Conservation (phyloP, 805 yeast species). For the Maudiozyma barnettii region DNA sequence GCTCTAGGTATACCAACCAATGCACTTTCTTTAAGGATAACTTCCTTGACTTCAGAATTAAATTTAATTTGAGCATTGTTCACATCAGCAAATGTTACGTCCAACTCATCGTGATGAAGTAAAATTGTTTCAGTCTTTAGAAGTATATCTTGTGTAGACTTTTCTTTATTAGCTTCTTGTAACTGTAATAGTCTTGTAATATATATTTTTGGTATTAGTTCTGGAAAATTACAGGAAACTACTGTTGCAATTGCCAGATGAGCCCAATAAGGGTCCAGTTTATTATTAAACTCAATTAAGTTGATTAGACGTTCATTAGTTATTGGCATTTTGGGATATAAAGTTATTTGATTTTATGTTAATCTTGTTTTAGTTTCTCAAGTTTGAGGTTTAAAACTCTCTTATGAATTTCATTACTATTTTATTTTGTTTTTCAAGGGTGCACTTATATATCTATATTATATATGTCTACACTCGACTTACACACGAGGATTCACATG, state of each 20-base stretch:
- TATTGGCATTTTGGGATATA: not conserved
- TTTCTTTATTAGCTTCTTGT: not conserved
- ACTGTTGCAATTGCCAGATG: constrained; percentile 68
- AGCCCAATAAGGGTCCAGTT: constrained; percentile 55
- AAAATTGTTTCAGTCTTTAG: not conserved
- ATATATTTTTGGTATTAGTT: constrained; percentile 62
- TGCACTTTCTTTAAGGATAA: constrained; percentile 65
- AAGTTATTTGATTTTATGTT: no score
- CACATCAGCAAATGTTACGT: not conserved
- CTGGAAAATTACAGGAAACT: constrained; percentile 69
- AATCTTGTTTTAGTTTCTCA: no score
- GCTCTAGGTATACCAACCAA: constrained; percentile 74
- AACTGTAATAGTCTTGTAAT: constrained; percentile 29
- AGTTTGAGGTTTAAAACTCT: no score
- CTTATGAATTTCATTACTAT: no score
- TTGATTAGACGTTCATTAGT: not conserved
- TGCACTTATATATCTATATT: not conserved
- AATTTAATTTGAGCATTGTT: constrained; percentile 8
- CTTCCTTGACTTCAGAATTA: constrained; percentile 57
- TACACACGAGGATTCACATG: not conserved
- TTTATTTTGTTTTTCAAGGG: no score
- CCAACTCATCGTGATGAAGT: not conserved
- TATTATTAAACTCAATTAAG: constrained; percentile 1
- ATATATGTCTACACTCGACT: not conserved
- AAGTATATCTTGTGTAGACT: not conserved